Conservation (phyloP, 352 stramenopile species). For the Phytophthora europaea region DNA sequence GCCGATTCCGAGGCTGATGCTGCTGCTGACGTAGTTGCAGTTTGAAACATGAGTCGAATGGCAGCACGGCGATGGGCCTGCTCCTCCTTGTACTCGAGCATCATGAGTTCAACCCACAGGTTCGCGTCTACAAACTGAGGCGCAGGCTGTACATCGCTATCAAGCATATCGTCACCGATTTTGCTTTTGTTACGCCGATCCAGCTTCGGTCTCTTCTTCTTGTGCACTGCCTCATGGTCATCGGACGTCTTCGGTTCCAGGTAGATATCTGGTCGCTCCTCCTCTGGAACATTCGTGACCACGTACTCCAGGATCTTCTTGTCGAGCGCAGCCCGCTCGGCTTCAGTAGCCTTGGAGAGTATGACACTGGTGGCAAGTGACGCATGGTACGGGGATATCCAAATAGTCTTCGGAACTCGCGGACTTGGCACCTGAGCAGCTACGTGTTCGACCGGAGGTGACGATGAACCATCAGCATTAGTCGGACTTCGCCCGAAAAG, state of each 20-base stretch:
- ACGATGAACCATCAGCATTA: conserved; percentile 3
- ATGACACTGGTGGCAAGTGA: conserved; percentile 80
- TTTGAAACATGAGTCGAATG: conserved; percentile 95
- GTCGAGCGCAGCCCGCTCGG: conserved; percentile 61
- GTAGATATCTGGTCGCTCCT: conserved; percentile 61
- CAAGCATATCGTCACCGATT: conserved; percentile 12
- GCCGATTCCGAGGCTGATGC: conserved; percentile 18
- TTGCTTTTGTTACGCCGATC: conserved; percentile 17
- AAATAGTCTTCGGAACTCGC: conserved; percentile 76
- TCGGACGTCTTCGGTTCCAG: conserved; percentile 38
- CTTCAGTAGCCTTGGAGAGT: conserved; percentile 75
- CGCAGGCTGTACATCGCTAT: background rate
- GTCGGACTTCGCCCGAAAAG: conserved; percentile 23
- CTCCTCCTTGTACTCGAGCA: conserved; percentile 94
- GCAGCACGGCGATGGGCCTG: conserved; percentile 91
- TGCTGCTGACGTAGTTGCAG: conserved; percentile 58
- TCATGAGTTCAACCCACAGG: conserved; percentile 89
- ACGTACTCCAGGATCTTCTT: conserved; percentile 77
- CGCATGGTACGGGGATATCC: conserved; percentile 84
- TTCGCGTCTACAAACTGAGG: conserved; percentile 80
- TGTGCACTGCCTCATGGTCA: conserved; percentile 6
- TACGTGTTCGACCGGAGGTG: background rate
- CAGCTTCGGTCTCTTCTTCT: conserved; percentile 23
- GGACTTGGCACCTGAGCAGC: background rate
- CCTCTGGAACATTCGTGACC: conserved; percentile 67